phyloP scores from a whole-genome alignment of 2,329 filamentous ascomycete genomes.

The Xylariaceae sp. region DNA sequence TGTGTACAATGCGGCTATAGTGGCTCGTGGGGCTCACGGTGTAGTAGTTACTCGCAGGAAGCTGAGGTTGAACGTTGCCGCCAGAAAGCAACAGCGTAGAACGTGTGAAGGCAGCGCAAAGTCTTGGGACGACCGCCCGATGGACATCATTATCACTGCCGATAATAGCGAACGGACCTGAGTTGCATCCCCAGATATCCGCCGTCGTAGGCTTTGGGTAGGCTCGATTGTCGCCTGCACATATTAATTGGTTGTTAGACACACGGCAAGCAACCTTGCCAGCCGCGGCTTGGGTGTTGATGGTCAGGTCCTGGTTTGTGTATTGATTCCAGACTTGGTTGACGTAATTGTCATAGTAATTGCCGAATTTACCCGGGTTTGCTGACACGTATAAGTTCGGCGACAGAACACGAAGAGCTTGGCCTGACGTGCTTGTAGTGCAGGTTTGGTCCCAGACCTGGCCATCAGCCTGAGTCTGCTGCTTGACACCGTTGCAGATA shows the following conservation, averaged over 20 bases:
- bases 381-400: conserved; percentile 51
- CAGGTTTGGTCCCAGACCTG: conserved; percentile 54
- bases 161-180: conserved; percentile 51
- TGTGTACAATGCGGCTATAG: conserved; percentile 67
- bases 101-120: conserved; percentile 58
- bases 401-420: conserved; percentile 53
- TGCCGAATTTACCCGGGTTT: conserved; percentile 44
- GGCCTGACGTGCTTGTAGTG: conserved; percentile 45
- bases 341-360: conserved; percentile 54
- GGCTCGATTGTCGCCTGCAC: conserved; percentile 50
- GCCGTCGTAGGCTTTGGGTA: conserved; percentile 51
- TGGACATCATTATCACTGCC: conserved; percentile 50
- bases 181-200: conserved; percentile 61
- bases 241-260: conserved; percentile 44
- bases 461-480: conserved; percentile 48
- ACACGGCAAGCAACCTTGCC: conserved; percentile 52
- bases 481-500: conserved; percentile 50
- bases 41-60: conserved; percentile 52
- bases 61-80: conserved; percentile 54
- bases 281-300: conserved; percentile 51
- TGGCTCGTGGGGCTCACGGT: conserved; percentile 54
- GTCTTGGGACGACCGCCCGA: conserved; percentile 52
- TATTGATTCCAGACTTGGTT: conserved; percentile 55
- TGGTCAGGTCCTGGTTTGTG: conserved; percentile 44
- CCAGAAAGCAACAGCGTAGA: conserved; percentile 53